Evolutionary conservation across 441 rosid species (phyloP), one percentile per base, ranked within the genome.

Genomic region (Euphorbia schlechtendalii): DNA sequence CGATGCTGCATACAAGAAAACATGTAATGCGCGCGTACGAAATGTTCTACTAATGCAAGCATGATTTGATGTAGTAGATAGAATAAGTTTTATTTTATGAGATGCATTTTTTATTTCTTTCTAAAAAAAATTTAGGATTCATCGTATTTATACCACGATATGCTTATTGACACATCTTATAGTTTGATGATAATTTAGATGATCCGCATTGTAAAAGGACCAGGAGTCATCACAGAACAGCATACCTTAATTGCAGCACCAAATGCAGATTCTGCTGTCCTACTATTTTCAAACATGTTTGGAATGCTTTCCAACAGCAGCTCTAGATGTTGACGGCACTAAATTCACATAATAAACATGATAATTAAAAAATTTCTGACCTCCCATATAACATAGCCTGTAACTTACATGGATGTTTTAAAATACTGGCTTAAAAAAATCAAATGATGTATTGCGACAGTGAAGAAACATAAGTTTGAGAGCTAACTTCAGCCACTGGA

Each of bases 301-400:
- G 99, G 99, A 76, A 92, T 95, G 74, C 85, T 92, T 76, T 95
- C 99, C 75, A 95, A 85, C 79, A 95, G 77, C 59, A 84, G 83
- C 86, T 90, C 98, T 73, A 96, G 74, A 80, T 92, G 99, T 73
- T 88, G 93, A 69, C 96, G 95, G 71, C 98, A 95, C 99, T 92
- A 74, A 51, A 71, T 74, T 67, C 69, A 76, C 68, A 65, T 25
- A 69, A 64, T 34, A 75, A 69, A 61, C 25, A 22, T 63, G 30
- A 34, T 49, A 14, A 71, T 56, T 9, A 61, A 13, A 61, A 17
- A 36, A 36, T 59, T 45, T 41, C 43, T 28, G 63, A n/a, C 64
- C 25, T 17, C 52, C 22, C 56, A 64, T 28, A 9, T 65, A 30
- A 25, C 59, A 22, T 38, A 58, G 61, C 40, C 51, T 30, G 55